Conservation (phyloP, 306 rosid genomes). For the Psophocarpus tetragonolobus region DNA sequence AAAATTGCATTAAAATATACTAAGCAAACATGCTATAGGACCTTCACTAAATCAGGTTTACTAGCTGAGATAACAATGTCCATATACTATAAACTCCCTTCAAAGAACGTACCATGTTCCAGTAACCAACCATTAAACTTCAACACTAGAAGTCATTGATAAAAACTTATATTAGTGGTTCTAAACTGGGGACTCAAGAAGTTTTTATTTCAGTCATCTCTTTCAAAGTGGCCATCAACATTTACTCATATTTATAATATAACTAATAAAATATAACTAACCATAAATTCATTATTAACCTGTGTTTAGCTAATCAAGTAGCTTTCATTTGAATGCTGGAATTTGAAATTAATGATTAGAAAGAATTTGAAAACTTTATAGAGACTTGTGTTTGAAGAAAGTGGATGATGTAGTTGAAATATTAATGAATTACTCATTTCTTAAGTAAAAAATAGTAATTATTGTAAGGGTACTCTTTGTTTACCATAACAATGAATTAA, state of each 20-base stretch:
- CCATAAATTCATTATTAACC: not conserved
- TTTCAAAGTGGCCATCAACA: not conserved
- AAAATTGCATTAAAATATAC: not conserved
- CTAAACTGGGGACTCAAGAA: not conserved
- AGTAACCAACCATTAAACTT: not conserved
- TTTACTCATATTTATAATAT: too few relatives aligned
- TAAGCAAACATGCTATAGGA: not conserved
- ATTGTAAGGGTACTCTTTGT: not conserved
- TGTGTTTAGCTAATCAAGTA: not conserved
- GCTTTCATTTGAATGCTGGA: not conserved
- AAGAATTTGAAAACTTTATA: not conserved
- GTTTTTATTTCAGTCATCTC: conserved; percentile 8
- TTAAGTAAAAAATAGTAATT: not conserved
- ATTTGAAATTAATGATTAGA: not conserved
- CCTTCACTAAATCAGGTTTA: not conserved
- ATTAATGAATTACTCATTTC: not conserved
- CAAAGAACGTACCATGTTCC: not conserved
- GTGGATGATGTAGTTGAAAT: not conserved
- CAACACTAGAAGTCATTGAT: not conserved
- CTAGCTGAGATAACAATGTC: not conserved
- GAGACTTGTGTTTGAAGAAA: not conserved
- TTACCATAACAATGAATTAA: not conserved
- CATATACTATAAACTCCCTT: not conserved
- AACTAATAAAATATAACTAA: not conserved
- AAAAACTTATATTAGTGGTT: not conserved